Evolutionary conservation across 2,329 filamentous ascomycete species (phyloP).

Genomic region (Sclerotinia subarctica): DNA sequence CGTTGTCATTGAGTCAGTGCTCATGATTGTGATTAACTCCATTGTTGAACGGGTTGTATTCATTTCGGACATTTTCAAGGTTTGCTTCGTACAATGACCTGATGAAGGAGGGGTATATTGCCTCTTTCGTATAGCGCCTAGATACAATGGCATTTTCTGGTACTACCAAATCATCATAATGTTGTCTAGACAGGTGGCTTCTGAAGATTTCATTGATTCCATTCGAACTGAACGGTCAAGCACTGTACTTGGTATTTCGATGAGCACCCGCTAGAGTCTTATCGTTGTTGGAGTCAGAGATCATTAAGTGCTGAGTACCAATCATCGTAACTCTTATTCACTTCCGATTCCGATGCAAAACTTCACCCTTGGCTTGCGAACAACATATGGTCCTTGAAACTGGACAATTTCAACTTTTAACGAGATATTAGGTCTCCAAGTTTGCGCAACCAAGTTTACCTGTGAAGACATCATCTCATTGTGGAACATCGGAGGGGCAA

Average conservation of each 20-base stretch:
- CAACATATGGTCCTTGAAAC: not conserved
- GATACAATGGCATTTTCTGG: not conserved
- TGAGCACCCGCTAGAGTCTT: not conserved
- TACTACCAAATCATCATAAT: not conserved
- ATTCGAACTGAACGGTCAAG: not conserved
- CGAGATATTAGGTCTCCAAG: not conserved
- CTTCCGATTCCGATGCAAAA: not conserved
- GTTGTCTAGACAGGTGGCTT: not conserved
- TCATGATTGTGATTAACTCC: not conserved
- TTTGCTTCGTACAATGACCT: slow-evolving; percentile 6
- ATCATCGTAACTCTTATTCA: not conserved
- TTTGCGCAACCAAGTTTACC: not conserved
- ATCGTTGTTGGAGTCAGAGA: not conserved
- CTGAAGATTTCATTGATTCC: not conserved
- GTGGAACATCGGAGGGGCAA: not conserved
- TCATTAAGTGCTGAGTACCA: not conserved
- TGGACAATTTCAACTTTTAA: not conserved
- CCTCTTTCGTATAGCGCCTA: not conserved
- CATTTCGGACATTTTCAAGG: not conserved
- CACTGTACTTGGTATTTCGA: not conserved
- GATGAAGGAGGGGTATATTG: not conserved
- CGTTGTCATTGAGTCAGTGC: slow-evolving; percentile 12
- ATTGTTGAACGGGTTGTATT: not conserved
- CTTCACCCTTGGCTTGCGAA: not conserved
- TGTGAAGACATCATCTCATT: not conserved